Base-by-base conservation (phyloP, 2,329 filamentous ascomycete species). In the Paracoccidioides lutzii region DNA sequence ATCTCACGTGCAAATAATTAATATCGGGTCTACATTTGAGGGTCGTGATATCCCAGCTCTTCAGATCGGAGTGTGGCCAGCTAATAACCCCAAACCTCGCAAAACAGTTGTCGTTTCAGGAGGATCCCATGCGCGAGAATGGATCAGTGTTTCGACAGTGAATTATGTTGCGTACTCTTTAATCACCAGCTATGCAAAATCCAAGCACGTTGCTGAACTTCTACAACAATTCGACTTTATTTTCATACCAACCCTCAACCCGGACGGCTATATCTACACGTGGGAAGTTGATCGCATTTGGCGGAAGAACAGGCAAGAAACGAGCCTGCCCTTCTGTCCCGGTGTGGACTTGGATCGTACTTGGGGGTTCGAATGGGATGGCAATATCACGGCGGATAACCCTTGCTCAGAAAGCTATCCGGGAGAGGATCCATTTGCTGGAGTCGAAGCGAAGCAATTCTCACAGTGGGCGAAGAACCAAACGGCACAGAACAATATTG, bases 381-480 rank as follows among this genome's bases (percentile, higher is more conserved):
- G 80, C 42, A 77, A 81, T 12, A 73, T 78, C 5, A 78, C 79
- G 10, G 79, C 81, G 55, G 81, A 76, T 42, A 94, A 95, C 65
- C 90, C 91, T 2, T 98, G 91, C 72, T 93, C 88, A 0, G 90
- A 96, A 67, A 89, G 83, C 65, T 97, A 90, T 67, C 85, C 90
- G 22, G 93, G 93, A 43, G 83, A 88, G 53, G 74, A 81, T 52
- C 84, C 93, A 1, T 95, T 96, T 68, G 83, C 95, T 63, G 90
- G 86, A 0, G 76, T 86, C 1, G 93, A 98, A 71, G 82, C 90
- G 2, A 78, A 79, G 53, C 75, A 79, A 14, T 78, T 97, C 52
- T 85, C 88, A 3, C 77, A 84, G 49, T 98, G 91, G 91, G 88
- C 88, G 0, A 81, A 77, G 63, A 91, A 89, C 65, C 80, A 95